phyloP scores from a whole-genome alignment of 2,329 filamentous ascomycete species.

The Arthrobotrys sinensis region DNA sequence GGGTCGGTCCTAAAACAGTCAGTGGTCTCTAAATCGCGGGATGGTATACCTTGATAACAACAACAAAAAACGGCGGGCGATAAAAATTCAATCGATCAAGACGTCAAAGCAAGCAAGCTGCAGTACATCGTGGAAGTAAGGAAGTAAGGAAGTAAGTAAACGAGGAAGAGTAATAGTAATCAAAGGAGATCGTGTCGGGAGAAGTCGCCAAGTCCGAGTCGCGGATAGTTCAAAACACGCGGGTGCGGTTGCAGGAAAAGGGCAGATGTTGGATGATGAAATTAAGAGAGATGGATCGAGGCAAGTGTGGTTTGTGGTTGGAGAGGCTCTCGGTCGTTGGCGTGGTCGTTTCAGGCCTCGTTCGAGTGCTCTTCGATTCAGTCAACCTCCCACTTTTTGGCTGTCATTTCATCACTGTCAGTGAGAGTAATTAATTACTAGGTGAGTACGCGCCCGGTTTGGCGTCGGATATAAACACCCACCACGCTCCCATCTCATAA shows the following conservation, averaged over 20 bases:
- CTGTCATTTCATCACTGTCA: background rate
- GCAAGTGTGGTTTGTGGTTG: slow-evolving; percentile 5
- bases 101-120: slow-evolving; percentile 30
- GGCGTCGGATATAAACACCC: slow-evolving; percentile 48
- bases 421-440: too few species aligned
- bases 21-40: slow-evolving; percentile 51
- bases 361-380: background rate
- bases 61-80: slow-evolving; percentile 18
- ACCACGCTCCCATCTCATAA: background rate
- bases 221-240: slow-evolving; percentile 15
- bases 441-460: slow-evolving; percentile 41
- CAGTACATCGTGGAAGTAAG: slow-evolving; percentile 4
- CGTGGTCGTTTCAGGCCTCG: background rate
- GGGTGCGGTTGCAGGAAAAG: background rate
- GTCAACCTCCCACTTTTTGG: slow-evolving; percentile 13
- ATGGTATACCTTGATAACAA: slow-evolving; percentile 48
- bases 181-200: background rate
- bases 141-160: background rate
- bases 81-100: slow-evolving; percentile 12
- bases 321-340: background rate
- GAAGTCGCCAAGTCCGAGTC: slow-evolving; percentile 4
- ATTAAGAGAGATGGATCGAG: slow-evolving; percentile 13
- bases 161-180: background rate
- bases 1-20: slow-evolving; percentile 43
- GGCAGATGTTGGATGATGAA: slow-evolving; percentile 9